Base-by-base conservation (phyloP, 768 basidiomycete genomes). In the Plicaturopsis crispa region DNA sequence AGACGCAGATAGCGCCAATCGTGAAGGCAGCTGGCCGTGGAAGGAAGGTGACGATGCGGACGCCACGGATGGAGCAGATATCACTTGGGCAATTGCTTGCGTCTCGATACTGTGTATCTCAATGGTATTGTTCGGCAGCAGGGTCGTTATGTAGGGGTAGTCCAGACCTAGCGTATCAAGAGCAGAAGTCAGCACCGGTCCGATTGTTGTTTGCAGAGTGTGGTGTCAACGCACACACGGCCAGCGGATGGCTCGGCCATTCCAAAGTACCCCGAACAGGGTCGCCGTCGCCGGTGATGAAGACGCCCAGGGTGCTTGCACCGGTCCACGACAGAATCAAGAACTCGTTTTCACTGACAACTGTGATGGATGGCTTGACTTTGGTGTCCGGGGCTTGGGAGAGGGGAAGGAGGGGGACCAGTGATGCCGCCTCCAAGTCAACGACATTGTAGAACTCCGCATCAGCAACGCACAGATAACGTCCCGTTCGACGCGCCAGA, bases 221-320 rank as follows among this genome's bases (percentile, higher is more conserved):
- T 41, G 35, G 33, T 32, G 13, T 14, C 36, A 26, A 74, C 84
- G 52, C 51, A 92, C 89, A 80, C 24, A 90, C 63, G 14, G 79
- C 72, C 17, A 77, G 62, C 0, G 91, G 88, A 64, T 93, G 80
- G 35, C 66, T 73, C 3, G 78, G 70, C 88, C 90, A 96, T 53
- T 89, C 75, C 31, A 96, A 62, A 2, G 92, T 93, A 2, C 91
- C 91, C 33, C 92, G 72, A 6, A 90, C 81, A 4, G 93, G 90
- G 56, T 94, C 91, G 0, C 90, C 92, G 2, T 77, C 73, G 0
- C 79, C 75, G 11, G 75, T 88, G 46, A 97, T 69, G 49, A 97
- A 98, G 7, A 98, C 63, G 0, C 93, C 93, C 28, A 97, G 65
- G 0, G 87, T 86, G 37, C 73, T 78, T 3, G 68, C 61, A 11